Base-by-base conservation (phyloP, 148 eudicot species). In the Rheum nobile region DNA sequence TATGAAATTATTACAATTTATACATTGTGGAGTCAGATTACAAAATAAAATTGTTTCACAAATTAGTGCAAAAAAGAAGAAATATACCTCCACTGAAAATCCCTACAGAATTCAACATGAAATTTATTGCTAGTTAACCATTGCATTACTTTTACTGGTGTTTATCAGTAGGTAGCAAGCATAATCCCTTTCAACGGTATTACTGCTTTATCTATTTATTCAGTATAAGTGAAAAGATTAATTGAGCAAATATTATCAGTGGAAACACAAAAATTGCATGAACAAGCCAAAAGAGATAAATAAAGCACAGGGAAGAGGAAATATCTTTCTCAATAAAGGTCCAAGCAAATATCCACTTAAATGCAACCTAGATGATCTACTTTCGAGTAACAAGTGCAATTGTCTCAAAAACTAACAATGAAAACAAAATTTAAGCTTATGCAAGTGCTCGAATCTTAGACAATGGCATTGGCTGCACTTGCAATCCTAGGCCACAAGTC, bases 401-500 rank as follows among this genome's bases (percentile, higher is more conserved):
- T 32, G 70, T 65, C 70, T 65, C 70, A 1, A 65, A 65, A 7
- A 14, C 32, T 32, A 65, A 28, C 63, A 57, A 28, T 54, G 29
- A 57, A 57, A 48, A 24, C 67, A 57, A 57, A 65, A 14, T 17
- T 65, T 16, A 34, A 37, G 41, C 21, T 28, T 65, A 65, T 65
- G 70, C 39, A 16, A 31, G 39, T 13, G 17, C 26, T 61, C 17
- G 22, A 1, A 72, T n/a, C 75, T 57, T 76, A 87, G 28, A 85
- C 88, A 55, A 87, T 83, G 32, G 91, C 91, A 77, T 87, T 87
- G 75, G 88, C 88, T 17, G 90, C 90, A 76, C 87, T 84, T 12
- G 90, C 87, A 67, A 84, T 86, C 86, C 90, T 86, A 11, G 90
- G 90, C 90, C 90, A 85, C 37, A 87, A 77, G 74, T 87, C 90